Conservation (phyloP, 768 basidiomycete genomes). For the Leccinum boreale region DNA sequence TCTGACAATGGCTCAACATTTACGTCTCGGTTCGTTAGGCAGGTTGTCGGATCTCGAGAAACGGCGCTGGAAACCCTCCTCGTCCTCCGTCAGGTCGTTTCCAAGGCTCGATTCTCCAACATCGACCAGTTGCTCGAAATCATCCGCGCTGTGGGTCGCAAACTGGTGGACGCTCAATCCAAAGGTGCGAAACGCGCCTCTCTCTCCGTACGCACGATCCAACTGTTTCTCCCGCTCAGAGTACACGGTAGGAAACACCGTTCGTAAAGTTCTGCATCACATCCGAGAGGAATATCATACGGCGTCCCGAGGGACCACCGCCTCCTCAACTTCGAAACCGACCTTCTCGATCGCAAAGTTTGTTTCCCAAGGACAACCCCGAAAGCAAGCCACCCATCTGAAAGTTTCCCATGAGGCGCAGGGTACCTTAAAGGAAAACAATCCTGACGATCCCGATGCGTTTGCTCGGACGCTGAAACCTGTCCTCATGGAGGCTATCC, state of each 20-base stretch:
- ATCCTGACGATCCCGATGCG: conserved; percentile 73
- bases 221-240: conserved; percentile 53
- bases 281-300: conserved; percentile 94
- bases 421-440: conserved; percentile 61
- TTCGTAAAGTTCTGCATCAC: conserved; percentile 88
- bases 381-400: conserved; percentile 37
- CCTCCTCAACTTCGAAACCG: conserved; percentile 35
- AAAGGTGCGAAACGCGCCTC: conserved; percentile 59
- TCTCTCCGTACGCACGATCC: neutral
- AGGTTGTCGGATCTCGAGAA: conserved; percentile 86
- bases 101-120: conserved; percentile 80
- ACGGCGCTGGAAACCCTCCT: conserved; percentile 88
- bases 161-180: conserved; percentile 86
- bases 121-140: conserved; percentile 81
- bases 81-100: conserved; percentile 85
- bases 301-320: conserved; percentile 51
- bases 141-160: conserved; percentile 75
- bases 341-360: conserved; percentile 79
- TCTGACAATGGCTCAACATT: neutral
- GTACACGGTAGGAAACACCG: conserved; percentile 92
- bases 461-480: conserved; percentile 82
- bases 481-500: conserved; percentile 93
- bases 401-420: conserved; percentile 47
- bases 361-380: conserved; percentile 74
- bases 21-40: conserved; percentile 44